Evolutionary conservation across 768 basidiomycete species (phyloP).

Genomic region (Phanerochaete carnosa): DNA sequence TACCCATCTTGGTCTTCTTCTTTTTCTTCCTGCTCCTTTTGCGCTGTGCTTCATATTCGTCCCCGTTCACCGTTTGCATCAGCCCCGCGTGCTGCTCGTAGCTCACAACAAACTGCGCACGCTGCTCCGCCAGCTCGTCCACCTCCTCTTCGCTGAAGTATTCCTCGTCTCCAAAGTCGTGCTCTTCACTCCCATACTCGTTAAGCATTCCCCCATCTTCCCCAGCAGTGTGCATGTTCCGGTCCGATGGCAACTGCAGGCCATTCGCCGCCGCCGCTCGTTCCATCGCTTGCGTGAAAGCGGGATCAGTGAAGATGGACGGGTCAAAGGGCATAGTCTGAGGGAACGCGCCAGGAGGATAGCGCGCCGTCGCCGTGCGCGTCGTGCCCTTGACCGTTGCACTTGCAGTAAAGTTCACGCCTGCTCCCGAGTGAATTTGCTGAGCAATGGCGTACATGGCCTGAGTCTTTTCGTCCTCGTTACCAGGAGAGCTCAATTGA

Average conservation of each 20-base stretch:
- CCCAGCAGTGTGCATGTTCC: slow-evolving; percentile 10
- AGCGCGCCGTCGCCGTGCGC: slow-evolving; percentile 33
- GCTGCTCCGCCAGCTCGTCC: slow-evolving; percentile 34
- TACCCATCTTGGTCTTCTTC: slow-evolving; percentile 7
- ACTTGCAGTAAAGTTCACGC: slow-evolving; percentile 24
- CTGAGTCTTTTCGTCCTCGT: slow-evolving; percentile 43
- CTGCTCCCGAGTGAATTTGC: slow-evolving; percentile 47
- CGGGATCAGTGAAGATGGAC: slow-evolving; percentile 51
- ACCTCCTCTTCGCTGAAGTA: slow-evolving; percentile 47
- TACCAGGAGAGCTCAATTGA: slow-evolving; percentile 31
- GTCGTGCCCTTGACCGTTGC: slow-evolving; percentile 24
- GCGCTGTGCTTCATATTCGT: slow-evolving; percentile 9
- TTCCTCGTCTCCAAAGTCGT: slow-evolving; percentile 38
- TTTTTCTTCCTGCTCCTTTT: slow-evolving; percentile 21
- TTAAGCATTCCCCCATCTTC: slow-evolving; percentile 35
- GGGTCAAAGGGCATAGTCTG: slow-evolving; percentile 45
- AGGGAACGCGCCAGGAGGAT: slow-evolving; percentile 40
- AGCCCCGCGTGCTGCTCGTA: slow-evolving; percentile 29
- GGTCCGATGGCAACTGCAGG: slow-evolving; percentile 12
- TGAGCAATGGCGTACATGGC: slow-evolving; percentile 70
- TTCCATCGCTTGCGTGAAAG: slow-evolving; percentile 49
- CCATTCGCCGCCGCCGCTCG: slow-evolving; percentile 39
- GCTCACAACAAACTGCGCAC: slow-evolving; percentile 39
- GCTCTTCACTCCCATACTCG: slow-evolving; percentile 34
- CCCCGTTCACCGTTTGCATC: slow-evolving; percentile 16